phyloP scores from a whole-genome alignment of 352 stramenopile species.

The Phytophthora sp. region DNA sequence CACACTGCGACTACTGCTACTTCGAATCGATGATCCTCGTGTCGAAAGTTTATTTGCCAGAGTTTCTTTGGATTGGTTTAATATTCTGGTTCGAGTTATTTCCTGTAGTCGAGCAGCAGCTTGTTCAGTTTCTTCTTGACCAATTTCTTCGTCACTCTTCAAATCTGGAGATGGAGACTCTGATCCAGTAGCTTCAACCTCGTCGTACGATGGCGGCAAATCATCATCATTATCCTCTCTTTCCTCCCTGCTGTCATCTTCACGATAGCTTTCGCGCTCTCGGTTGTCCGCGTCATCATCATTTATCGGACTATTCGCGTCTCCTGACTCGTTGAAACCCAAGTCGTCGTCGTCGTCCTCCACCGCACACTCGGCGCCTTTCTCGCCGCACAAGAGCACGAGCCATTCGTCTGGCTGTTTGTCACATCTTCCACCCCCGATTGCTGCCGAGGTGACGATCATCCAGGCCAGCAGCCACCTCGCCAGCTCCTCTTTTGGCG shows the following conservation, averaged over 20 bases:
- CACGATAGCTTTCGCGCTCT: neutral
- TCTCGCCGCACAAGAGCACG: constrained; percentile 35
- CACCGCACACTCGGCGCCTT: constrained; percentile 18
- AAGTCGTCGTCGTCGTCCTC: constrained; percentile 1
- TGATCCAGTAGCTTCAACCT: constrained; percentile 8
- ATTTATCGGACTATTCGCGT: constrained; percentile 7
- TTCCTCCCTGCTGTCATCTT: constrained; percentile 13
- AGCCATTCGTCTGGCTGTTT: constrained; percentile 26
- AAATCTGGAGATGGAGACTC: neutral
- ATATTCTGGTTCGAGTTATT: neutral
- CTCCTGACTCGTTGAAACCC: constrained; percentile 7
- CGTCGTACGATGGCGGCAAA: constrained; percentile 32
- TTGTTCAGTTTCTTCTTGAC: neutral
- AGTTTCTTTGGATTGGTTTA: neutral
- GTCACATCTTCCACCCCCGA: neutral
- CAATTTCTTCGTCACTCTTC: neutral
- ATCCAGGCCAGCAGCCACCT: constrained; percentile 67
- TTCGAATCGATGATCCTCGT: constrained; percentile 1
- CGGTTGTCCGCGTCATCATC: constrained; percentile 2
- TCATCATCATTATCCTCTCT: constrained; percentile 27
- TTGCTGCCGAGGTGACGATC: constrained; percentile 18
- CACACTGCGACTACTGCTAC: constrained; percentile 15
- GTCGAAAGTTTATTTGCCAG: neutral
- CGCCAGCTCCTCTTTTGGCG: constrained; percentile 53
- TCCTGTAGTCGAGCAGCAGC: constrained; percentile 2